Conservation (phyloP, 768 basidiomycete genomes). For the Rhizopogon salebrosus region DNA sequence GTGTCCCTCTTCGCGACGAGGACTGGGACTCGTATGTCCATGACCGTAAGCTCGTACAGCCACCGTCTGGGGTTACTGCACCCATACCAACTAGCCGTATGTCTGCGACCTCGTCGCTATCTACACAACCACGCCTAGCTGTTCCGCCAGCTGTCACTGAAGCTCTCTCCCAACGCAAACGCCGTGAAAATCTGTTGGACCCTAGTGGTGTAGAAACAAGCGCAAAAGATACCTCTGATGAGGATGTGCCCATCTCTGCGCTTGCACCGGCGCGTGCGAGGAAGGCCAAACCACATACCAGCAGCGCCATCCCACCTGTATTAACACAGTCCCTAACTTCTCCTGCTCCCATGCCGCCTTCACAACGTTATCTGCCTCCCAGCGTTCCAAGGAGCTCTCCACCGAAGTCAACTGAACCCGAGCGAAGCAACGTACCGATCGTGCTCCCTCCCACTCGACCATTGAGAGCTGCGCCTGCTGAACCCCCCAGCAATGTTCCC, state of each 20-base stretch:
- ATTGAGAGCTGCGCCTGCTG: constrained; percentile 31
- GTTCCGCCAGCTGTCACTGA: constrained; percentile 72
- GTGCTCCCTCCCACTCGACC: constrained; percentile 24
- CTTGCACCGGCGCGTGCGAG: constrained; percentile 12
- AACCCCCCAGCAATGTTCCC: constrained; percentile 32
- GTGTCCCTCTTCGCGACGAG: constrained; percentile 66
- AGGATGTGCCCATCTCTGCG: constrained; percentile 26
- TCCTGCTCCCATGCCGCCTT: constrained; percentile 21
- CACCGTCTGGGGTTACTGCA: constrained; percentile 74
- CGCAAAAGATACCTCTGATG: constrained; percentile 31
- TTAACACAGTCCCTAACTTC: constrained; percentile 19
- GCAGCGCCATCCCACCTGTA: constrained; percentile 20
- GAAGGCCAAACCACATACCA: constrained; percentile 15
- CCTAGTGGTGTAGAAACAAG: constrained; percentile 26
- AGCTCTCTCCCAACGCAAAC: constrained; percentile 66
- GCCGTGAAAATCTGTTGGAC: constrained; percentile 64
- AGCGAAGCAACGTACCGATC: constrained; percentile 24
- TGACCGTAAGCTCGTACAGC: constrained; percentile 80
- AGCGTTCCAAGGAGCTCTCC: constrained; percentile 20
- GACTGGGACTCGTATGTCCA: constrained; percentile 87
- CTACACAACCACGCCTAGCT: constrained; percentile 37
- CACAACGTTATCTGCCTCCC: constrained; percentile 12
- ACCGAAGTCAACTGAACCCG: constrained; percentile 12
- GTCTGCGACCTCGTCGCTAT: constrained; percentile 18
- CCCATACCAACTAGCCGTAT: constrained; percentile 64